Evolutionary conservation across 306 rosid species (phyloP), one percentile per base, ranked within the genome.

Genomic region (Cucurbita argyrosperma): DNA sequence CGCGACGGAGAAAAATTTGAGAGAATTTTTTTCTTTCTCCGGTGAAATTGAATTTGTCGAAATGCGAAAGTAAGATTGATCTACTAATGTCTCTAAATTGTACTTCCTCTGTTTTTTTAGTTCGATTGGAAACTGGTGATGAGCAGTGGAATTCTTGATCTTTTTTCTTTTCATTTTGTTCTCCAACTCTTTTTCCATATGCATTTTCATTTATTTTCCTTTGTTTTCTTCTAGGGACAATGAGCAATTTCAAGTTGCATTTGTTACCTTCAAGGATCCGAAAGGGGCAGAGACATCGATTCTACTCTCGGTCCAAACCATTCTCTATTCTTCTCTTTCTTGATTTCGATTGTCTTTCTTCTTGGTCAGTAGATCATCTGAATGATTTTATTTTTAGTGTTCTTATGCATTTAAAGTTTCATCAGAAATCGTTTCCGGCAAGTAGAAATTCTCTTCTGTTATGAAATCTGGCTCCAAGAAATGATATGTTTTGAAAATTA

Each of bases 211-310:
- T 15, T 47, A 30, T 9, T 11, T 2, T 11, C 15, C 71, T 14
- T 47, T 74, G 3, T 66, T 11, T 51, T 43, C 53, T 69, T 81
- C 19, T 79, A 89, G 92, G 6, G 85, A 64, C 55, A 76, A 71
- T 1, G 91, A 83, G 66, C 57, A 71, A 74, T 82, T 86, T 74
- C 82, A 82, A 76, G 40, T 70, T 72, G 92, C 88, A 4, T 81
- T 81, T 78, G 87, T 89, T 74, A 84, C 96, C 76, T 90, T 90
- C 81, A 87, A 79, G 66, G 85, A 80, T 53, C 3, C 84, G 52
- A 81, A 81, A 58, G 92, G 84, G 53, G 87, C 90, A 43, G 88
- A 90, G 77, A 87, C 90, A 39, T 86, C 92, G 10, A 84, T 84
- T 76, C 89, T 90, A 52, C 90, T 90, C 55, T 85, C 92, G 90